Percentiles rank a stretch among this genome's conserved stretches.
phyloP scores from a whole-genome alignment of 2,329 filamentous ascomycete genomes.

The Simplicillium sp. region DNA sequence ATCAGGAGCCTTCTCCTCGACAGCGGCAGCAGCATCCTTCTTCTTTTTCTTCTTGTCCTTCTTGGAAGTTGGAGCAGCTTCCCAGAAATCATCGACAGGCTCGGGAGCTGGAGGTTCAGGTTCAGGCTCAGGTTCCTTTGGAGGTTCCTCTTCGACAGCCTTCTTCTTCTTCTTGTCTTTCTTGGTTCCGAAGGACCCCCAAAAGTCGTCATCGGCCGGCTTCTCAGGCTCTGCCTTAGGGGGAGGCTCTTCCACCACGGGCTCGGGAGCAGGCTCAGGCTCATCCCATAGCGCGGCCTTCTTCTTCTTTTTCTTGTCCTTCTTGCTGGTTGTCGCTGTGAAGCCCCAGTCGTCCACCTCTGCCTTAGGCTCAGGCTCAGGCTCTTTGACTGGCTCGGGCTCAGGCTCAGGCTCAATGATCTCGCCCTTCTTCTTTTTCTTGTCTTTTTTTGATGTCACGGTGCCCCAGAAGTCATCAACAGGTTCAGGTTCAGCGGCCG shows the following conservation, averaged over 20 bases:
- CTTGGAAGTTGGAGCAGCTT: slow-evolving; percentile 5
- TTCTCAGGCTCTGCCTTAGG: slow-evolving; percentile 8
- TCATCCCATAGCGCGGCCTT: slow-evolving; percentile 9
- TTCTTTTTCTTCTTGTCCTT: slow-evolving; percentile 18
- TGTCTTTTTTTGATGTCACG: slow-evolving; percentile 14
- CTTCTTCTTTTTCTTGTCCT: slow-evolving; percentile 15
- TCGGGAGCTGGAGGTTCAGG: slow-evolving; percentile 2
- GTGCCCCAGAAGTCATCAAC: slow-evolving; percentile 10
- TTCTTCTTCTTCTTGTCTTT: slow-evolving; percentile 24
- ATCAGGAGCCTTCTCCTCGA: background rate
- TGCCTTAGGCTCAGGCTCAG: slow-evolving; percentile 16
- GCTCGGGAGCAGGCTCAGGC: slow-evolving; percentile 11
- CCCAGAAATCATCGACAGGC: slow-evolving; percentile 4
- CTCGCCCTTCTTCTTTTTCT: slow-evolving; percentile 27
- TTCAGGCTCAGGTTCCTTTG: slow-evolving; percentile 13
- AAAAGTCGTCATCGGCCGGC: slow-evolving; percentile 13
- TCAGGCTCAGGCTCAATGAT: slow-evolving; percentile 16
- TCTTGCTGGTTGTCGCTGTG: slow-evolving; percentile 7
- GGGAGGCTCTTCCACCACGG: slow-evolving; percentile 6
- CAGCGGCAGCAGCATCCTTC: slow-evolving; percentile 8
- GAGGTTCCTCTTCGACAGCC: background rate
- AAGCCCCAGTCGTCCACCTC: slow-evolving; percentile 19
- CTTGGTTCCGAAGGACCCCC: slow-evolving; percentile 10
- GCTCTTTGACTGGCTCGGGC: slow-evolving; percentile 9
- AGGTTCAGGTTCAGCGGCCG: slow-evolving; percentile 5